Percentiles rank a stretch among this genome's conserved stretches.
Evolutionary conservation across 1,284 basidiomycete species (phyloP).

Genomic region (Naganishia liquefaciens): DNA sequence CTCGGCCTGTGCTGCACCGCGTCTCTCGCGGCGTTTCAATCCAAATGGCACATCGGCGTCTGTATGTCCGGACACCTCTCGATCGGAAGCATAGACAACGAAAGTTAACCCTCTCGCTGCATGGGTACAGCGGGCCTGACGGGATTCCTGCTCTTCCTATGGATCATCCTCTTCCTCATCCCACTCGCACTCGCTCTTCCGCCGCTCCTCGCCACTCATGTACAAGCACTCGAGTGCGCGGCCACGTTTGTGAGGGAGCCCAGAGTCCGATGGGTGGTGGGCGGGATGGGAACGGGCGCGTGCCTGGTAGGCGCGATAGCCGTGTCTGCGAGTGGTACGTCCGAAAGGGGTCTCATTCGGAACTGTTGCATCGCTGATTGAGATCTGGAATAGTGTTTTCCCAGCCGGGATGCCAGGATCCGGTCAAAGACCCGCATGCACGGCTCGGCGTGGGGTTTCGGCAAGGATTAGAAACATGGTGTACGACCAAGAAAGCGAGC

Average conservation of each 20-base stretch:
- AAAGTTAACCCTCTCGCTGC: slow-evolving; percentile 30
- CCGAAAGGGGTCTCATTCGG: no score
- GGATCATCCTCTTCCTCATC: slow-evolving; percentile 71
- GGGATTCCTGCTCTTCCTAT: slow-evolving; percentile 81
- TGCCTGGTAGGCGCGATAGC: slow-evolving; percentile 71
- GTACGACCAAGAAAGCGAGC: slow-evolving; percentile 82
- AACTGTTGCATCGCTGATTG: no score
- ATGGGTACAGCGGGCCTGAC: slow-evolving; percentile 69
- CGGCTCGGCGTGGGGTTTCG: slow-evolving; percentile 69
- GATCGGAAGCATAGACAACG: not conserved
- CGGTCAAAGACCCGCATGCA: slow-evolving; percentile 69
- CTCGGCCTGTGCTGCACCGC: slow-evolving; percentile 84
- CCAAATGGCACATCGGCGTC: slow-evolving; percentile 74
- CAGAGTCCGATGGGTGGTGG: slow-evolving; percentile 76
- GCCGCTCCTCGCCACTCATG: slow-evolving; percentile 73
- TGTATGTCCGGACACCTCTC: slow-evolving; percentile 62
- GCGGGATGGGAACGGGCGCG: slow-evolving; percentile 64
- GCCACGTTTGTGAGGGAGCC: slow-evolving; percentile 62
- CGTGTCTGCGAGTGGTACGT: slow-evolving; percentile 45
- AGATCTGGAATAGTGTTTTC: slow-evolving; percentile 57
- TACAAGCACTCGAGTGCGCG: slow-evolving; percentile 70
- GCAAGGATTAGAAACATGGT: slow-evolving; percentile 72
- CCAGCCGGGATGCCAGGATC: slow-evolving; percentile 78
- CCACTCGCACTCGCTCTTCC: slow-evolving; percentile 69
- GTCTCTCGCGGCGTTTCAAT: slow-evolving; percentile 79